Conservation (phyloP, 495 filamentous ascomycete species). For the Annulohypoxylon moriforme region DNA sequence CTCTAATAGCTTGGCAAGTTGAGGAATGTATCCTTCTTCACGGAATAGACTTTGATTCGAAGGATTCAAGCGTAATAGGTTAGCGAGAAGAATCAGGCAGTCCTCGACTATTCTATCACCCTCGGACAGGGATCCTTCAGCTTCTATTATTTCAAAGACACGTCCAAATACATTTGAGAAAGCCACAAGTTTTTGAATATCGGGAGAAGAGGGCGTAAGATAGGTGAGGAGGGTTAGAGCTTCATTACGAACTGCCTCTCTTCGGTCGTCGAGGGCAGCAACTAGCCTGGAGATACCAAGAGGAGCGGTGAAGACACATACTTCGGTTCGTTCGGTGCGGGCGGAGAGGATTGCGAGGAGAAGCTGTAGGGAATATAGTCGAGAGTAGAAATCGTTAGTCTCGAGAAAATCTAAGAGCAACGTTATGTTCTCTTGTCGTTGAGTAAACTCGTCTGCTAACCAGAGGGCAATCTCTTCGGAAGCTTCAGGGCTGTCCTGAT, state of each 20-base stretch:
- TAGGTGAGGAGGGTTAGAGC: conserved; percentile 63
- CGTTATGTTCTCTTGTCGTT: conserved; percentile 98
- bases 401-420: conserved; percentile 90
- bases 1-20: conserved; percentile 74
- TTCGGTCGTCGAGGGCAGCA: conserved; percentile 80
- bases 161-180: conserved; percentile 94
- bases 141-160: conserved; percentile 81
- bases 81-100: conserved; percentile 91
- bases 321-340: conserved; percentile 92
- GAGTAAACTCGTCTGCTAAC: conserved; percentile 98
- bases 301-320: conserved; percentile 89
- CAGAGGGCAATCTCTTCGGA: conserved; percentile 96
- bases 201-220: conserved; percentile 61
- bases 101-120: conserved; percentile 94
- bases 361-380: conserved; percentile 91
- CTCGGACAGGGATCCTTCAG: conserved; percentile 82
- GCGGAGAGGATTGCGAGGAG: conserved; percentile 87
- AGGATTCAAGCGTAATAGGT: conserved; percentile 86
- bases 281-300: conserved; percentile 90
- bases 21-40: conserved; percentile 85
- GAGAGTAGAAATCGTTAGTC: conserved; percentile 88
- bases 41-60: conserved; percentile 95
- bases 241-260: conserved; percentile 90
- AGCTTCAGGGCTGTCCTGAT: conserved; percentile 79
- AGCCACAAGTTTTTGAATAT: conserved; percentile 93